Base-by-base conservation (phyloP, 805 yeast species). In the Wickerhamiella domercqiae region DNA sequence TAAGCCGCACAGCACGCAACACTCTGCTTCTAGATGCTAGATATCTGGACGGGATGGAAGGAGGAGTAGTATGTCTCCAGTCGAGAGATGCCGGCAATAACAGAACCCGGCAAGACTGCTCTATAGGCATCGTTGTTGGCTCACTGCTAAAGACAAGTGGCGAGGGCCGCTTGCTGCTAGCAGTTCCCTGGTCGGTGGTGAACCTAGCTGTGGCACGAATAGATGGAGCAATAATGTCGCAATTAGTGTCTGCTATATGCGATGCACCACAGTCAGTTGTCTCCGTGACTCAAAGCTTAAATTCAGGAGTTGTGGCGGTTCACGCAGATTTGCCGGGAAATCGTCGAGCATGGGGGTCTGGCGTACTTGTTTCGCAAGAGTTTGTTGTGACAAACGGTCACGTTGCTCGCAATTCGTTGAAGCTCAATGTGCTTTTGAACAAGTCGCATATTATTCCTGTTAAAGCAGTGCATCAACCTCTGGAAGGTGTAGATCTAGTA, bases 21-120 rank as follows among this genome's bases (percentile, higher is more conserved):
- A 19, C 39, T 15, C 32, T 55, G 11, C 40, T 56, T 7, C 35
- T 48, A 15, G 62, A 58, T 33, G 40, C 52, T 7, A 38, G 61
- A 17, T 58, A 39, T 35, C 44, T 58, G 4, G 61, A 56, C 13
- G 59, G 60, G 9, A 58, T 58, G 62, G 55, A 55, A 17, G 62
- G 62, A 9, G 62, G 56, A 11, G 22, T 47, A 3, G 54, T 45
- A 5, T 36, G 21, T 20, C 22, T 30, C 3, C 36, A 35, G 16
- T 22, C 28, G 7, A 19, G 21, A 2, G 32, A 37, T 16, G 22
- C 21, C 28, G 33, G 18, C 5, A 6, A 17, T 16, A 17, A 13
- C 7, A 16, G 15, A 7, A 32, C 30, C 6, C 26, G 39, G 13
- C 30, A 21, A 3, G 40, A 39, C 4, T 32, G 35, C 7, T 39